Evolutionary conservation across 1,139 yeast genomes (phyloP).

Genomic region (Trichomonascaceae sp.): DNA sequence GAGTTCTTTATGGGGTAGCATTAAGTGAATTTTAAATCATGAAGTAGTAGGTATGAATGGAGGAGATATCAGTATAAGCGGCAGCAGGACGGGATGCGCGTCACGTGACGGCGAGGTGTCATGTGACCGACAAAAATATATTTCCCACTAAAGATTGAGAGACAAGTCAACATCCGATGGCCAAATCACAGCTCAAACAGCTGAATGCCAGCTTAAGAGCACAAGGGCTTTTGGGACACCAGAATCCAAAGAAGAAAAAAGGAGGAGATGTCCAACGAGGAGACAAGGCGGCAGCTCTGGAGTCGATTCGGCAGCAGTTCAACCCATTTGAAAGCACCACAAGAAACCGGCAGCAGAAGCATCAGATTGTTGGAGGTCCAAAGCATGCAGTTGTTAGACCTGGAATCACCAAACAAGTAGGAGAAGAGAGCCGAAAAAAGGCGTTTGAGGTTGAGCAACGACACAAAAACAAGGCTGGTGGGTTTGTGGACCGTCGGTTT

Average conservation of each 20-base stretch:
- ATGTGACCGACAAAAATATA: too few species aligned
- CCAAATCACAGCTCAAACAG: conserved; percentile 61
- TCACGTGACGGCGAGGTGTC: too few species aligned
- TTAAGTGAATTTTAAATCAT: too few species aligned
- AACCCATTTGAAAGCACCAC: conserved; percentile 64
- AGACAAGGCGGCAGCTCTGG: conserved; percentile 28
- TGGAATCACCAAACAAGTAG: conserved; percentile 60
- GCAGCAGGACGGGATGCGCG: too few species aligned
- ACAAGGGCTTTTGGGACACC: conserved; percentile 73
- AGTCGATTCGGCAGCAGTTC: conserved; percentile 63
- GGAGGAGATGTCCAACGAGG: conserved; percentile 33
- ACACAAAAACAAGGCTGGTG: conserved; percentile 51
- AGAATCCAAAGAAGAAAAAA: conserved; percentile 44
- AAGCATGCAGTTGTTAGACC: conserved; percentile 41
- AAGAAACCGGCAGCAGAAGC: conserved; percentile 51
- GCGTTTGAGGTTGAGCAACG: conserved; percentile 49
- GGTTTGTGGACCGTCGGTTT: conserved; percentile 73
- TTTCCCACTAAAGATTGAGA: too few species aligned
- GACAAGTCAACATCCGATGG: too few species aligned
- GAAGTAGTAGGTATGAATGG: too few species aligned
- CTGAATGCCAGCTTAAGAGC: conserved; percentile 64
- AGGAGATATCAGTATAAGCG: too few species aligned
- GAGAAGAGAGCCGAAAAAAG: conserved; percentile 52
- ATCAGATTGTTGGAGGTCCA: conserved; percentile 49
- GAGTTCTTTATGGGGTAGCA: too few species aligned